Evolutionary conservation across 2,329 filamentous ascomycete species (phyloP).

Genomic region (Alternaria conjuncta): DNA sequence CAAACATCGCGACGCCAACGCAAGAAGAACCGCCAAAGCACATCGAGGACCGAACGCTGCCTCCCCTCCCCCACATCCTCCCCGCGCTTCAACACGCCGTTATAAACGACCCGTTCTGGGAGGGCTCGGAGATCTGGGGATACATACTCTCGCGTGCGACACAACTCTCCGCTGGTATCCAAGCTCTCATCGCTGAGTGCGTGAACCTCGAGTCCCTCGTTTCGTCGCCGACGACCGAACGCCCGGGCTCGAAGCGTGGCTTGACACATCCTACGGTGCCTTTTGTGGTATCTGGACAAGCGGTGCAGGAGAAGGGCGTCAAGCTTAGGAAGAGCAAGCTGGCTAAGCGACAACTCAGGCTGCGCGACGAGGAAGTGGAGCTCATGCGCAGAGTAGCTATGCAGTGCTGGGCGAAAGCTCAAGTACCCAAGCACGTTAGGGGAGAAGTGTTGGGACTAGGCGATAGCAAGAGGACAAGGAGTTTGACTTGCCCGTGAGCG

Average conservation of each 20-base stretch:
- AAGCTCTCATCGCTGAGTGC: slow-evolving; percentile 55
- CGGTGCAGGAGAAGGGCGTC: slow-evolving; percentile 32
- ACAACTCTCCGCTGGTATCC: slow-evolving; percentile 52
- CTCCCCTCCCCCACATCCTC: slow-evolving; percentile 49
- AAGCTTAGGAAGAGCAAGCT: slow-evolving; percentile 50
- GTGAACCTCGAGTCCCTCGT: slow-evolving; percentile 52
- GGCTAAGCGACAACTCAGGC: slow-evolving; percentile 53
- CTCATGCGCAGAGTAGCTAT: slow-evolving; percentile 51
- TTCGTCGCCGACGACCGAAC: slow-evolving; percentile 33
- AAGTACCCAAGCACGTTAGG: slow-evolving; percentile 34
- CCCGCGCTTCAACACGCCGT: slow-evolving; percentile 50
- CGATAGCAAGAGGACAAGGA: slow-evolving; percentile 30
- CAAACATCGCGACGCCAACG: slow-evolving; percentile 11
- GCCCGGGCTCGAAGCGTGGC: slow-evolving; percentile 23
- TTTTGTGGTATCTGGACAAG: slow-evolving; percentile 7
- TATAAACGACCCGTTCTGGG: slow-evolving; percentile 53
- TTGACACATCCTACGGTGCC: slow-evolving; percentile 26
- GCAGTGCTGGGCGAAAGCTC: slow-evolving; percentile 51
- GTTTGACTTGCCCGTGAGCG: slow-evolving; percentile 40
- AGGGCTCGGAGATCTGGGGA: slow-evolving; percentile 49
- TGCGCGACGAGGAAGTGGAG: slow-evolving; percentile 53
- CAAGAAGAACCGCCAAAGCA: slow-evolving; percentile 11
- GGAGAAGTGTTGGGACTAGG: slow-evolving; percentile 26
- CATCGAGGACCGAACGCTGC: slow-evolving; percentile 23
- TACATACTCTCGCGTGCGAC: slow-evolving; percentile 53